phyloP scores from a whole-genome alignment of 23 red algal genomes.

The Chondrus crispus region DNA sequence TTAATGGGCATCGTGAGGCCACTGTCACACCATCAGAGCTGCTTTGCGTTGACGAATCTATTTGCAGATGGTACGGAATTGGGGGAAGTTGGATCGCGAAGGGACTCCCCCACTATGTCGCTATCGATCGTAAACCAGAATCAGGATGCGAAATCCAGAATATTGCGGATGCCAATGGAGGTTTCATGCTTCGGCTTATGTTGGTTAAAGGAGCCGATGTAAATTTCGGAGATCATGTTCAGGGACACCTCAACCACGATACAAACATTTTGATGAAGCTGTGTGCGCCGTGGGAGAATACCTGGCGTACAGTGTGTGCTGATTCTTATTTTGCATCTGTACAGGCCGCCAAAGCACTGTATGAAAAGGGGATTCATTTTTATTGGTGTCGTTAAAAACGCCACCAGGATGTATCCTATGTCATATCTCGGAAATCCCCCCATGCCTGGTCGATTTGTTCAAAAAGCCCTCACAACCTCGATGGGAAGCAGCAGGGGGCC shows the following conservation, averaged over 20 bases:
- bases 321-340: slow-evolving; percentile 42
- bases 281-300: too few species aligned
- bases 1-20: neutral
- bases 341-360: neutral
- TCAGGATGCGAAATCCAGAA: slow-evolving; percentile 25
- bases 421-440: neutral
- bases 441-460: neutral
- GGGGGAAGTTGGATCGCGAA: neutral
- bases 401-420: slow-evolving; percentile 24
- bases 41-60: slow-evolving; percentile 4
- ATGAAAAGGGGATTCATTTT: neutral
- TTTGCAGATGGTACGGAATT: slow-evolving; percentile 15
- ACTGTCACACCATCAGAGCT: neutral
- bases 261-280: too few species aligned
- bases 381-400: slow-evolving; percentile 23
- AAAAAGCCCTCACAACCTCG: neutral
- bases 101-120: slow-evolving; percentile 7
- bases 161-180: too few species aligned
- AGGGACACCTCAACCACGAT: too few species aligned
- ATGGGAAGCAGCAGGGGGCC: neutral
- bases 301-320: too few species aligned
- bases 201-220: too few species aligned
- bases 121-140: neutral
- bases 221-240: too few species aligned
- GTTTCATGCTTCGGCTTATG: too few species aligned